Evolutionary conservation across 2,329 filamentous ascomycete species (phyloP), one percentile per base, ranked within the genome.

Genomic region (Malbranchea zuffiana): DNA sequence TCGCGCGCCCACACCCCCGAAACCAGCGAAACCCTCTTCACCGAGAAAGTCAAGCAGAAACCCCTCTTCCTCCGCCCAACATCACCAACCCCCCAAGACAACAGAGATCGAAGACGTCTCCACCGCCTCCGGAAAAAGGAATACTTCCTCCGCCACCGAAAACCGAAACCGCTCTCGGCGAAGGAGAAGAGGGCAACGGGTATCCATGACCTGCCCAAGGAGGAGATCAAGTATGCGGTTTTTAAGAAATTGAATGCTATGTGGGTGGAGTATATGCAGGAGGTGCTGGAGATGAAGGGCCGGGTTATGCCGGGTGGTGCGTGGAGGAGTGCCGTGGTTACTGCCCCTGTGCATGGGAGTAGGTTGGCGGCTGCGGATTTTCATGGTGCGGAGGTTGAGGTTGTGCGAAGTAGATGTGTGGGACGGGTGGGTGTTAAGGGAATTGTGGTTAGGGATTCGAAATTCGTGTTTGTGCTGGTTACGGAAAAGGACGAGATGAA

Each of bases 361-460:
- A 82, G 90, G 58, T 64, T 98, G 21, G 78, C 75, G 29, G 84
- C 80, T 40, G 88, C 87, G 1, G 90, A 98, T 60, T 88, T 86
- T 51, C 87, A 96, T 56, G 90, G 90, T 1, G 87, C 88, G 11
- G 66, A 77, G 48, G 58, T 95, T 13, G 77, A 86, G 61, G 84
- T 96, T 15, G 81, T 88, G 38, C 66, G 87, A 49, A 90, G 86
- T 57, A 65, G 74, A 19, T 95, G 87, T 56, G 74, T 80, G 11
- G 78, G 82, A 37, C 70, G 88, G 11, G 87, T 98, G 0, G 88
- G 90, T 0, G 61, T 88, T 37, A 74, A 69, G 50, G 90, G 90
- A 11, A 88, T 96, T 49, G 82, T 96, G 42, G 76, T 95, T 26
- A 78, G 83, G 55, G 90, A 98, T 63, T 80, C 82, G 35, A 85